These are phyloP conservation scores for Bacterosira constricta DNA, from an alignment of 108 stramenopile species.

Conservation along the genomic window DNA sequence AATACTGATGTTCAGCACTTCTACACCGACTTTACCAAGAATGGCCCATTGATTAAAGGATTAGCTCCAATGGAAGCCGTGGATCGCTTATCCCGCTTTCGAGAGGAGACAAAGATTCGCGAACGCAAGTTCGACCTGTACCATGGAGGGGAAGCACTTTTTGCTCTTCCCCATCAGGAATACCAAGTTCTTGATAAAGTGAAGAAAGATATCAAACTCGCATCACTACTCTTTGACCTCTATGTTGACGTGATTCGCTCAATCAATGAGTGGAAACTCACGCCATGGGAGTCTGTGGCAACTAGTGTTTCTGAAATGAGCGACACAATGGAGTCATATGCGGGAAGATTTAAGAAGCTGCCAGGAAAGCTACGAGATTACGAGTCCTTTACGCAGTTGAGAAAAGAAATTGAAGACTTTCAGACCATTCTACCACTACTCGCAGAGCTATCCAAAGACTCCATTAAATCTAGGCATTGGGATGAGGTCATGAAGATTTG, in stretches of 20 bases:
- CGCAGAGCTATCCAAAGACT: constrained; percentile 83
- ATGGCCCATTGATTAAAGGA: constrained; percentile 84
- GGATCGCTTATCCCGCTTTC: constrained; percentile 84
- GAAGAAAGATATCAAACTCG: constrained; percentile 84
- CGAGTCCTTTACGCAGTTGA: constrained; percentile 79
- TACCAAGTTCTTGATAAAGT: constrained; percentile 85
- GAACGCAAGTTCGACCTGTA: constrained; percentile 89
- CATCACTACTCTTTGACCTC: constrained; percentile 84
- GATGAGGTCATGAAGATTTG: constrained; percentile 80
- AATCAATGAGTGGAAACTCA: constrained; percentile 83
- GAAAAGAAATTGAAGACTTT: constrained; percentile 87
- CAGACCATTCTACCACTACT: constrained; percentile 83
- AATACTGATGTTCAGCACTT: constrained; percentile 63
- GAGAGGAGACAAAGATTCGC: constrained; percentile 85
- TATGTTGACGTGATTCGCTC: constrained; percentile 89
- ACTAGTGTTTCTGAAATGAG: constrained; percentile 77
- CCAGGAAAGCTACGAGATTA: constrained; percentile 85
- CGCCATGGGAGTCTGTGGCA: constrained; percentile 75
- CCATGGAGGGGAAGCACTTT: constrained; percentile 81
- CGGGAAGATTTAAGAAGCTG: constrained; percentile 82
- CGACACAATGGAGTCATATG: constrained; percentile 80
- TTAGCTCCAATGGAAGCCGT: constrained; percentile 88
- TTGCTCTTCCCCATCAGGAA: constrained; percentile 81
- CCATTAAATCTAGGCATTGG: constrained; percentile 90
- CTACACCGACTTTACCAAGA: constrained; percentile 66